Evolutionary conservation across 2,329 filamentous ascomycete genomes (phyloP), one percentile per base, ranked within the genome.

Genomic region (Didymella pomorum): DNA sequence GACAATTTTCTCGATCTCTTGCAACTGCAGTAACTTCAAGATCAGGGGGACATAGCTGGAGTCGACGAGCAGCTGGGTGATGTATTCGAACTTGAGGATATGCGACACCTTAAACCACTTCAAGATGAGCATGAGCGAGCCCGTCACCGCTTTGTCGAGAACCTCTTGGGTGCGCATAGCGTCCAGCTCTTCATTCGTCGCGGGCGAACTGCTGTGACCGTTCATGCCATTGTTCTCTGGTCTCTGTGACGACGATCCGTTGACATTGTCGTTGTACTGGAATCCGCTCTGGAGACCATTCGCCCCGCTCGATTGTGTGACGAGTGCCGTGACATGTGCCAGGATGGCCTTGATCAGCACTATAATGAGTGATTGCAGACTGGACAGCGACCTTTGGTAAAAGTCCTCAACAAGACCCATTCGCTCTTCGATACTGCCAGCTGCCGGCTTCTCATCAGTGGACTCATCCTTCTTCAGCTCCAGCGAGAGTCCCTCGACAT

Each of bases 41-140:
- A 97, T 90, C 28, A 99, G 82, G 0, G 94, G 94, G 7, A 99
- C 84, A 75, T 97, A 99, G 75, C 97, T 98, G 4, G 92, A 95
- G 77, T 99, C 95, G 26, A 99, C 84, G 11, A 99, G 81, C 2
- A 99, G 84, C 72, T 99, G 95, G 0, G 93, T 94, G 71, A 99
- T 81, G 71, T 97, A 98, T 78, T 99, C 95, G 67, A 95, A 97
- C 74, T 97, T 97, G 64, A 99, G 81, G 26, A 98, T 86, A 74
- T 99, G 95, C 57, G 93, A 97, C 52, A 96, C 82, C 75, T 97
- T 96, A 69, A 98, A 89, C 95, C 95, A 99, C 78, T 98, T 99
- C 60, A 98, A 75, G 43, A 98, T 79, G n/a, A 97, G 81, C 26
- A 99, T 80, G 26, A 99, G 79, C 54, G 93, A 90, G 1, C 91